Evolutionary conservation across 345 rosid species (phyloP).

Genomic region (Clausena lansium): DNA sequence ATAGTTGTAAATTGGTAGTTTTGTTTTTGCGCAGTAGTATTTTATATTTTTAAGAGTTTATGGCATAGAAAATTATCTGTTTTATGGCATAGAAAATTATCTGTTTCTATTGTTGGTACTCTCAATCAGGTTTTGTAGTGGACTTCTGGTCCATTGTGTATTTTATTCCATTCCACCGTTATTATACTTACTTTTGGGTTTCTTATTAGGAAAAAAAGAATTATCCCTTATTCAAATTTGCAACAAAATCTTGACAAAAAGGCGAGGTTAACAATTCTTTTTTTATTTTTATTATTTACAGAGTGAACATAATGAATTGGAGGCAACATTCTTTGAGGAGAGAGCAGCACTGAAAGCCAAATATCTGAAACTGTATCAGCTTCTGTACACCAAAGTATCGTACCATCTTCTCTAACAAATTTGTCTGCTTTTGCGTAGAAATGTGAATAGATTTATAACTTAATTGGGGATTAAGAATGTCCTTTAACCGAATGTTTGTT

Average conservation of each 20-base stretch:
- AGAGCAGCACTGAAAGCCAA: conserved; percentile 84
- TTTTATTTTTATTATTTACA: conserved; percentile 24
- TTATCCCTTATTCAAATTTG: not conserved
- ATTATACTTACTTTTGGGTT: no score
- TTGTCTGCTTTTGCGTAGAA: not conserved
- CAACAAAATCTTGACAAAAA: not conserved
- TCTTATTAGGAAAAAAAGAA: no score
- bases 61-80: no score
- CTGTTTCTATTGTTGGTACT: no score
- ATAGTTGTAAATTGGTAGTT: no score
- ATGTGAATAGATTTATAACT: not conserved
- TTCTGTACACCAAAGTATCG: conserved; percentile 66
- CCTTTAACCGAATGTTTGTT: not conserved
- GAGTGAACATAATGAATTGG: conserved; percentile 79
- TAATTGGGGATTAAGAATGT: not conserved
- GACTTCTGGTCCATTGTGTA: no score
- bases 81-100: no score
- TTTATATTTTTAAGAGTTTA: no score
- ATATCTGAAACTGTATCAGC: conserved; percentile 80
- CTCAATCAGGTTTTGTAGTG: no score
- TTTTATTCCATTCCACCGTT: no score
- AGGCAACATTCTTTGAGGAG: conserved; percentile 87
- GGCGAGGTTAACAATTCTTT: not conserved
- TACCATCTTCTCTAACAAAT: not conserved
- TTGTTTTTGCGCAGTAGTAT: no score